A percentile compares a stretch with the other conserved stretches of the same genome.
Evolutionary conservation across 2,329 filamentous ascomycete species (phyloP).

Genomic region (Mariannaea sp.): DNA sequence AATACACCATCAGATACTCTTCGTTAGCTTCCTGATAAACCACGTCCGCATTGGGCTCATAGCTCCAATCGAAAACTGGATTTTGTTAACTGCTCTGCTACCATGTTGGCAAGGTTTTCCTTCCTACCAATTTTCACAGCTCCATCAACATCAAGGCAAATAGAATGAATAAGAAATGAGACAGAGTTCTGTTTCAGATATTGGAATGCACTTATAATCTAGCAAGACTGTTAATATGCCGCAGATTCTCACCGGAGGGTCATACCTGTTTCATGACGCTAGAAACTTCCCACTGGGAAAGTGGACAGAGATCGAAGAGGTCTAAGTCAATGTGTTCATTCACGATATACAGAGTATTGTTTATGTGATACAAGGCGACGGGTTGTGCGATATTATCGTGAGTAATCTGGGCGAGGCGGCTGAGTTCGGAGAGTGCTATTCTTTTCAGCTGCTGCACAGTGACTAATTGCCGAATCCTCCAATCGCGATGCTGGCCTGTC

Average conservation of each 20-base stretch:
- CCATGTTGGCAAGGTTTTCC: not conserved
- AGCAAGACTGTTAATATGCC: not conserved
- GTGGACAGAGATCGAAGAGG: not conserved
- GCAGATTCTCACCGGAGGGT: not conserved
- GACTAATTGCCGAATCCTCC: not conserved
- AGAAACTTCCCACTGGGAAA: not conserved
- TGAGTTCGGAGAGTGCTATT: not conserved
- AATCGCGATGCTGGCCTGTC: not conserved
- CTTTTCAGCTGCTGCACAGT: not conserved
- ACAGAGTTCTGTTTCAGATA: not conserved
- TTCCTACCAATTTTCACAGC: not conserved
- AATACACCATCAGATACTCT: not conserved
- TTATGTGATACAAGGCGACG: not conserved
- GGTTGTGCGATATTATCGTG: not conserved
- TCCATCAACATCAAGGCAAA: not conserved
- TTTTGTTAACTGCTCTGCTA: not conserved
- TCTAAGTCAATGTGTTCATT: not conserved
- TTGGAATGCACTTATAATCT: not conserved
- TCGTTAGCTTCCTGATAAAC: not conserved
- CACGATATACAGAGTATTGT: not conserved
- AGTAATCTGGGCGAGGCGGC: not conserved
- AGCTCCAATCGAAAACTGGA: not conserved
- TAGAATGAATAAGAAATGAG: not conserved
- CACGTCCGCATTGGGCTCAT: not conserved
- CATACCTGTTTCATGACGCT: not conserved